These are phyloP conservation scores for Stephania japonica DNA, from an alignment of 164 flowering plant species.

Conservation along the genomic window DNA sequence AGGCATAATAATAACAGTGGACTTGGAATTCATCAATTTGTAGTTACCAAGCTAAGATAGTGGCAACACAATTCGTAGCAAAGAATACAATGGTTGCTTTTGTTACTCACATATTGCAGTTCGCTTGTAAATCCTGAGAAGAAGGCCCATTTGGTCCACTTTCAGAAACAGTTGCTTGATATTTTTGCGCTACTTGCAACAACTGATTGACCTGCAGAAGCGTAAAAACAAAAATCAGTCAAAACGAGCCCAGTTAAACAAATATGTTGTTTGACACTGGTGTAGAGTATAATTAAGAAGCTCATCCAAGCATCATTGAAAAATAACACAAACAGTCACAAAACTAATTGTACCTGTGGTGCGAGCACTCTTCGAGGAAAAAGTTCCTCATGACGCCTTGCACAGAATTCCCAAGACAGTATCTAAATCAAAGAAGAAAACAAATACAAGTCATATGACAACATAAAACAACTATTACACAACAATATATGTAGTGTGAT, in stretches of 20 bases:
- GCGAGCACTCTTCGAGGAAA: constrained; percentile 80
- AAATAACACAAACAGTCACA: constrained; percentile 1
- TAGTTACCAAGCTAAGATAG: not conserved
- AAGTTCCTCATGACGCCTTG: constrained; percentile 92
- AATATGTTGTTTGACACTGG: not conserved
- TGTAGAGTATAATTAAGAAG: not conserved
- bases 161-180: constrained; percentile 27
- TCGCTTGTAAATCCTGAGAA: constrained; percentile 25
- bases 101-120: constrained; percentile 30
- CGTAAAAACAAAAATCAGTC: not conserved
- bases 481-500: not conserved
- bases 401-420: constrained; percentile 96
- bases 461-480: not conserved
- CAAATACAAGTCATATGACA: not conserved
- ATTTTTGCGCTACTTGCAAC: constrained; percentile 34
- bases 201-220: constrained; percentile 33
- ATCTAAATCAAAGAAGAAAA: constrained; percentile 38
- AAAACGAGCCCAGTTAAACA: not conserved
- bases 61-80: not conserved
- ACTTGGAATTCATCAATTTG: not conserved
- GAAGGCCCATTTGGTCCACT: constrained; percentile 25
- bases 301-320: not conserved
- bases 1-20: not conserved
- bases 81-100: not conserved
- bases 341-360: constrained; percentile 64